phyloP scores from a whole-genome alignment of 2,329 filamentous ascomycete species.

The Neonectria punicea region DNA sequence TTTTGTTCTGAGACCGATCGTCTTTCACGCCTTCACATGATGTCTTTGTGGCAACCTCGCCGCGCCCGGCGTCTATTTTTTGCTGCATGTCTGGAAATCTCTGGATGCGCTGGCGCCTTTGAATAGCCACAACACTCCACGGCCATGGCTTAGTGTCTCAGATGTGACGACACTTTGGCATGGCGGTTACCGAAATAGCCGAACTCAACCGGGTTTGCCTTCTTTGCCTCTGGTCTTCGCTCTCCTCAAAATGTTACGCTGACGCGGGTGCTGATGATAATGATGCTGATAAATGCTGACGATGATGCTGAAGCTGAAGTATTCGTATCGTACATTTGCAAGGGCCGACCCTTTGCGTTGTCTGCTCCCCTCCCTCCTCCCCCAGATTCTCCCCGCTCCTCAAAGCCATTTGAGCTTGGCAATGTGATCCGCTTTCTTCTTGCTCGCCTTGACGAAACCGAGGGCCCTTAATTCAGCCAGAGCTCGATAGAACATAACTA shows the following conservation, averaged over 20 bases:
- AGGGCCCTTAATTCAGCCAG: constrained; percentile 86
- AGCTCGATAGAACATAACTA: constrained; percentile 85
- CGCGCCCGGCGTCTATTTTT: constrained; percentile 38
- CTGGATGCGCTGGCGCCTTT: constrained; percentile 38
- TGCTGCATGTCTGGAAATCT: constrained; percentile 31
- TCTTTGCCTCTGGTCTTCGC: background rate
- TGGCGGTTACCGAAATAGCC: background rate
- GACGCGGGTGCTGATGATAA: background rate
- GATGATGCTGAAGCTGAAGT: background rate
- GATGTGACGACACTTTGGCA: constrained; percentile 31
- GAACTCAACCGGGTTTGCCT: background rate
- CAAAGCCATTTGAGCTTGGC: constrained; percentile 86
- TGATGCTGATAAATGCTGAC: background rate
- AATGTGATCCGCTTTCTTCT: constrained; percentile 92
- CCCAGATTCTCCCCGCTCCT: background rate
- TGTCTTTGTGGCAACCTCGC: constrained; percentile 33
- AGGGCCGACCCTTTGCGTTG: background rate
- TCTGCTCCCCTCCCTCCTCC: background rate
- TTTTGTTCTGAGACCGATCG: constrained; percentile 1
- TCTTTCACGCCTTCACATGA: constrained; percentile 43
- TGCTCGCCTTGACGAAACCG: constrained; percentile 88
- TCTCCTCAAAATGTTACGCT: background rate
- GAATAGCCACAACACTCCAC: constrained; percentile 22
- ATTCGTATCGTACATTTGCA: background rate
- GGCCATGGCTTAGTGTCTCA: constrained; percentile 41